Base-by-base conservation (phyloP, 1,284 basidiomycete genomes). In the Ustilago nuda region DNA sequence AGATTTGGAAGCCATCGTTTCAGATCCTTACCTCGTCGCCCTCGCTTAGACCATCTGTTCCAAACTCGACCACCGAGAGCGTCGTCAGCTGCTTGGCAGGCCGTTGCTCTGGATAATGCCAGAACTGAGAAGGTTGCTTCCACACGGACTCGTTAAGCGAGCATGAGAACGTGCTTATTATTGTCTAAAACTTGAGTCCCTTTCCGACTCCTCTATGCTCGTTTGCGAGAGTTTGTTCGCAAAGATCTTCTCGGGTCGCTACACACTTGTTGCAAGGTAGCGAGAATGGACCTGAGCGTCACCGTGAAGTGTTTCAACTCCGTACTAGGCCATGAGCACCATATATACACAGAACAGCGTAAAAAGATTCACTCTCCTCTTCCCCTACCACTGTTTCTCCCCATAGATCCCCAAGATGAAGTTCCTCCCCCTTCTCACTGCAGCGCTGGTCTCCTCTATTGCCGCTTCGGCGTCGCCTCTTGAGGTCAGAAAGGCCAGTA, bases 361-460 rank as follows among this genome's bases (percentile, higher is more conserved):
- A 11, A 50, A 1, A 17, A n/a, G 45, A 4, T 6, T 43, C 12
- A 23, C 4, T 39, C 37, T 9, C 4, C 12, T 37, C 5, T 8
- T 15, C 30, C 41, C 8, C 55, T 4, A 30, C 8, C 19, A 56
- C 32, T 8, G 6, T 9, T 1, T 13, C 9, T 30, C 15, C 35
- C 30, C 39, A 36, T 50, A 41, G 17, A 27, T 5, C 23, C 36
- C 19, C 12, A 61, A 35, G 37, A 63, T 74, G 58, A 70, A 65
- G 60, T 54, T 68, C 43, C 54, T 68, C 59, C 8, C 61, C n/a
- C 56, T 71, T 32, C 43, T 70, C 13, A 57, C 56, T 5, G 55
- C 69, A 15, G 50, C 37, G 9, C 56, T 68, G 33, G 19, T 58
- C 15, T 56, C 62, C 23, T 67, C 57, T n/a, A 43, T 32, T 39